Evolutionary conservation across 2,329 filamentous ascomycete genomes (phyloP), one percentile per base, ranked within the genome.

Genomic region (Pezicula rhizophila): DNA sequence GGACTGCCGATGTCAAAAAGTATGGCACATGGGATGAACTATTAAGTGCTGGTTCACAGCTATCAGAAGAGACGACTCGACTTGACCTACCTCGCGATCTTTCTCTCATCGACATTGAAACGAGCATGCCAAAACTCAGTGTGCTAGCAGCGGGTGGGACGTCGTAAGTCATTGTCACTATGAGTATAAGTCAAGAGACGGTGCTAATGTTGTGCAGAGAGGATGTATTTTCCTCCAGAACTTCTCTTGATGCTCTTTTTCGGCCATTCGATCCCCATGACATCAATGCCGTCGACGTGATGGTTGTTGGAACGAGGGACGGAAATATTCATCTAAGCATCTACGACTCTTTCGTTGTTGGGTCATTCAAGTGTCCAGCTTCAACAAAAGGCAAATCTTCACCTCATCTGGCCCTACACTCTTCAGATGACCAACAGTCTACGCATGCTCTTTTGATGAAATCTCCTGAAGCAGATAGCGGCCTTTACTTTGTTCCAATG

Each of bases 301-400:
- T 95, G 70, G 71, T 92, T 5, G 78, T 87, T 2, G 87, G 87
- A 4, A 87, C 84, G 4, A 77, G 79, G 48, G 78, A 88, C 54
- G 87, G 87, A 8, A 76, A 73, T 15, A 73, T 95, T 11, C 85
- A 92, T 62, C 72, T 95, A 15, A 88, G 83, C 57, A 89, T 95
- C 42, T 92, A 92, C 64, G 87, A 95, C 64, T 91, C 87, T 5
- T 89, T 95, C 59, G 77, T 87, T 51, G 84, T 95, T 50, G 88
- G 89, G 3, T 76, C 69, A 11, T 83, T 90, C 52, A 65, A 70
- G 50, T 74, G 71, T 25, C 63, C 66, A 2, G 70, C 68, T 4
- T 60, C 53, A 49, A 65, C 63, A 60, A 46, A 55, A 18, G 51
- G 53, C 39, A 42, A 33, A 40, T 46, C 46, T 4, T 59, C 40